Conservation (phyloP, 257 asterid genomes). For the Fraxinus excelsior region DNA sequence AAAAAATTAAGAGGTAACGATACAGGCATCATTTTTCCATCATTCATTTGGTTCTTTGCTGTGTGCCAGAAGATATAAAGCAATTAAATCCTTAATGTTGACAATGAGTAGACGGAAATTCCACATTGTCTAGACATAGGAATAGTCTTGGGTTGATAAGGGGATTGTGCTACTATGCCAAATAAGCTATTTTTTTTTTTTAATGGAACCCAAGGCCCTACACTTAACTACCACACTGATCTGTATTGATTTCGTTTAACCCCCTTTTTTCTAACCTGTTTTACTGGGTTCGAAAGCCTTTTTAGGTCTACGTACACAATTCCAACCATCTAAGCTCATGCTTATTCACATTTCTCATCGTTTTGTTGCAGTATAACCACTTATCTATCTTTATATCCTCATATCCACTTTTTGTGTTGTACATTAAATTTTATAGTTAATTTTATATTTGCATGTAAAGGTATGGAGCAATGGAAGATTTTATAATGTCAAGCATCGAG, state of each 20-base stretch:
- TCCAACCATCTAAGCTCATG: background rate
- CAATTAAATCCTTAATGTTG: background rate
- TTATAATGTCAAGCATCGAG: conserved; percentile 29
- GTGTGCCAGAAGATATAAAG: background rate
- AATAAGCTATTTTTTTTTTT: background rate
- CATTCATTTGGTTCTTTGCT: background rate
- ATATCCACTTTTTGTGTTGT: background rate
- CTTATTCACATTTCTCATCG: background rate
- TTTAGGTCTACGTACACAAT: background rate
- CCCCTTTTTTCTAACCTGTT: background rate
- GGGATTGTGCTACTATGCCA: background rate
- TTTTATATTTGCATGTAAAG: conserved; percentile 3
- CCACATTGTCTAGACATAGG: background rate
- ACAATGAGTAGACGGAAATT: background rate
- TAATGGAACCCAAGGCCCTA: background rate
- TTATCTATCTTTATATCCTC: background rate
- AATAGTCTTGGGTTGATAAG: background rate
- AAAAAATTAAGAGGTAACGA: background rate
- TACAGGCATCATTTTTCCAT: background rate
- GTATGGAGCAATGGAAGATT: conserved; percentile 35
- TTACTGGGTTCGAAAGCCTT: background rate
- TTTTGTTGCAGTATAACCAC: background rate
- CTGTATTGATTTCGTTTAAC: background rate
- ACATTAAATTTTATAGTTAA: background rate
- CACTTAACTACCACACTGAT: background rate